Percentiles rank a stretch among this genome's conserved stretches.
Conservation (phyloP, 495 filamentous ascomycete species). For the Parathielavia hyrcaniae region DNA sequence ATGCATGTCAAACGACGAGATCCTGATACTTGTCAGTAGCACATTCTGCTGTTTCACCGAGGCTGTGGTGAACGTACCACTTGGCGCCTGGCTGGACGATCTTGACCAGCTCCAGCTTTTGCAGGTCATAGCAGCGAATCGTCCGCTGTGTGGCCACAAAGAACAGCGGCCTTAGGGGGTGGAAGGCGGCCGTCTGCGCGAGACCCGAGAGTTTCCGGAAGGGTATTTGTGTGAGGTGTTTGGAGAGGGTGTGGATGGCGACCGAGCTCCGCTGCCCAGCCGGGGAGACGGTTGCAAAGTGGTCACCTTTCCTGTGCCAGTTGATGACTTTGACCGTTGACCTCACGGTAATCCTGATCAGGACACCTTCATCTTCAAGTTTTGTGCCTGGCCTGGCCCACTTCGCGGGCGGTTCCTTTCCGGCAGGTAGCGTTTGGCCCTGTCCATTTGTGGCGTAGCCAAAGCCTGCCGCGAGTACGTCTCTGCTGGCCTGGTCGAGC, state of each 20-base stretch:
- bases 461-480: conserved; percentile 77
- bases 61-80: conserved; percentile 24
- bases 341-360: conserved; percentile 70
- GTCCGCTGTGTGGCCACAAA: conserved; percentile 92
- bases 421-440: conserved; percentile 51
- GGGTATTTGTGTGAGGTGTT: conserved; percentile 88
- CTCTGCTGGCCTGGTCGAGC: conserved; percentile 63
- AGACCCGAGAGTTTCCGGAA: conserved; percentile 83
- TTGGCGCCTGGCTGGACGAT: conserved; percentile 85
- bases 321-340: conserved; percentile 81
- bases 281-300: conserved; percentile 88
- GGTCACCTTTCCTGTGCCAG: conserved; percentile 93
- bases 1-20: conserved; percentile 88
- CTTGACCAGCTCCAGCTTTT: conserved; percentile 81
- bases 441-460: conserved; percentile 74
- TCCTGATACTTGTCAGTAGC: conserved; percentile 51
- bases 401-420: conserved; percentile 67
- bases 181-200: conserved; percentile 86
- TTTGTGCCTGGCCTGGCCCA: conserved; percentile 75
- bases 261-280: conserved; percentile 72
- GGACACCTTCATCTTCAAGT: conserved; percentile 69
- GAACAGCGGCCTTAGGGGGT: conserved; percentile 84
- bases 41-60: neutral
- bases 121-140: conserved; percentile 86
- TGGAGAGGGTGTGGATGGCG: conserved; percentile 89